A percentile compares a stretch with the other conserved stretches of the same genome.
Conservation (phyloP, 2,329 filamentous ascomycete genomes). For the Aspergillus fumigatiaffinis region DNA sequence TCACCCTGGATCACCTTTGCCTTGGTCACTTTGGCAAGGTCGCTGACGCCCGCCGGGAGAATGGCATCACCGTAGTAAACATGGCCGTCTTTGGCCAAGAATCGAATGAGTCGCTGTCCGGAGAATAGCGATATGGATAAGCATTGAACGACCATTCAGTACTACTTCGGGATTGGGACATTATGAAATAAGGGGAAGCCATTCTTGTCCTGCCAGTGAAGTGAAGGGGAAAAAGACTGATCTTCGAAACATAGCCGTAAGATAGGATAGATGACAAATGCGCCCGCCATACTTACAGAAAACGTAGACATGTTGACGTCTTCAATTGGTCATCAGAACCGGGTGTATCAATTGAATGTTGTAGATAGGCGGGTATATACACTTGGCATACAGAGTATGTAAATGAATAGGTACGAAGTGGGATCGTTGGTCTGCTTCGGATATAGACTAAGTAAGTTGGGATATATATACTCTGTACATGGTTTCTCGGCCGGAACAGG, state of each 20-base stretch:
- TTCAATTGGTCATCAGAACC: neutral
- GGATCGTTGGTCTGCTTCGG: neutral
- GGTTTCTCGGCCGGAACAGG: constrained; percentile 27
- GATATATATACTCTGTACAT: neutral
- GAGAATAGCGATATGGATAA: neutral
- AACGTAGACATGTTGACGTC: constrained; percentile 42
- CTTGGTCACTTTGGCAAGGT: constrained; percentile 58
- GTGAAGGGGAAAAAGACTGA: neutral
- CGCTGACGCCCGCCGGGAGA: constrained; percentile 56
- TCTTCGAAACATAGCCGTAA: neutral
- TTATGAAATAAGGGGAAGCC: neutral
- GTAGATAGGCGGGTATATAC: neutral
- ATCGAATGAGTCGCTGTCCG: constrained; percentile 65
- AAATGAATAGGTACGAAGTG: neutral
- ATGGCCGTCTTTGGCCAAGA: constrained; percentile 66
- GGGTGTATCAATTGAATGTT: constrained; percentile 1
- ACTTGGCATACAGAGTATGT: neutral
- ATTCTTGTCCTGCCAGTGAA: neutral
- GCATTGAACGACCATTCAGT: neutral
- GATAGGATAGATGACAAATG: neutral
- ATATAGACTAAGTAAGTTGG: neutral
- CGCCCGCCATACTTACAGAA: constrained; percentile 36
- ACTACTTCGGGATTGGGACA: neutral
- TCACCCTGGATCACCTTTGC: constrained; percentile 62
- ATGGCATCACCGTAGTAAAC: constrained; percentile 73